phyloP scores from a whole-genome alignment of 2,329 filamentous ascomycete species.

The Cercospora berteroae region DNA sequence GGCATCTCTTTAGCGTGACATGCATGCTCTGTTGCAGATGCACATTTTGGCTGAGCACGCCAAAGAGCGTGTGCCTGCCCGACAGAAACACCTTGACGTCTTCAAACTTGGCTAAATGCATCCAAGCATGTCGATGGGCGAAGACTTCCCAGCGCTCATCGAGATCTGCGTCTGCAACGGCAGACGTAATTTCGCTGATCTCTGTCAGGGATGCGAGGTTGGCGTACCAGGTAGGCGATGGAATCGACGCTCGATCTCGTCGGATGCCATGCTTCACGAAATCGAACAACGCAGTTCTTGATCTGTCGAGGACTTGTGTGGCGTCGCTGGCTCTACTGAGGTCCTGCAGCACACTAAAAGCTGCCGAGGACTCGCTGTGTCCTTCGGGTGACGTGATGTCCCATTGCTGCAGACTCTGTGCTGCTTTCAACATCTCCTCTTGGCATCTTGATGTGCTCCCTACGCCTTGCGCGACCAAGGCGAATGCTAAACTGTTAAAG shows the following conservation, averaged over 20 bases:
- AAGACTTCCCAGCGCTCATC: constrained; percentile 63
- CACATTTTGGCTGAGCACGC: constrained; percentile 70
- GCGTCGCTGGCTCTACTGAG: constrained; percentile 44
- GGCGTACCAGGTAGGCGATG: constrained; percentile 36
- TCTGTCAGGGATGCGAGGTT: constrained; percentile 74
- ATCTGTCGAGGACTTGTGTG: constrained; percentile 11
- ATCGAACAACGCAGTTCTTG: constrained; percentile 15
- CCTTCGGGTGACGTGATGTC: constrained; percentile 72
- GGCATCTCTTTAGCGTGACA: constrained; percentile 62
- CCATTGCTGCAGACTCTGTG: constrained; percentile 82
- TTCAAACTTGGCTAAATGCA: constrained; percentile 63
- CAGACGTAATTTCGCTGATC: constrained; percentile 71
- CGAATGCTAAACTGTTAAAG: constrained; percentile 79
- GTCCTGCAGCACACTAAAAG: constrained; percentile 79
- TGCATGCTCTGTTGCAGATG: constrained; percentile 61
- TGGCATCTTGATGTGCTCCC: constrained; percentile 48
- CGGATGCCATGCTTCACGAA: constrained; percentile 13
- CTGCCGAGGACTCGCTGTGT: constrained; percentile 43
- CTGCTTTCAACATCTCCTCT: constrained; percentile 28
- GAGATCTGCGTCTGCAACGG: constrained; percentile 59
- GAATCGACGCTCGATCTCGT: background rate
- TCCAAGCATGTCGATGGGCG: constrained; percentile 68
- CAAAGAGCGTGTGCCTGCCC: constrained; percentile 78
- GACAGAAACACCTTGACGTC: constrained; percentile 79
- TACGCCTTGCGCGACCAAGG: constrained; percentile 68